A percentile compares a stretch with the other conserved stretches of the same genome.
These are phyloP conservation scores for Backusella liffmaniae DNA, from an alignment of 192 early-diverging fungal species.

Conservation along the genomic window DNA sequence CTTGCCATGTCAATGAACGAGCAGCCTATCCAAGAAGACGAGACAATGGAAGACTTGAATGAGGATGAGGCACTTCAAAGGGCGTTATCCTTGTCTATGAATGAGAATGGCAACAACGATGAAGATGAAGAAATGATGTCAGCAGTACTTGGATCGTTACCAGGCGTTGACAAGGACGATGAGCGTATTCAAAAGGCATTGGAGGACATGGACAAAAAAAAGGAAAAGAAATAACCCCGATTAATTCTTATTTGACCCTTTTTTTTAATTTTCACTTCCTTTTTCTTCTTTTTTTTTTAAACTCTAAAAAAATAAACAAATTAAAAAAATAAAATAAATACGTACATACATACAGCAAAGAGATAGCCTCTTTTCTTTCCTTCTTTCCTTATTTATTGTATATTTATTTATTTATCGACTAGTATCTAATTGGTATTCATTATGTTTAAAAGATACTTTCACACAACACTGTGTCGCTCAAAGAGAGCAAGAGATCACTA, in stretches of 20 bases:
- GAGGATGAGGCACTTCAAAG: slow-evolving; percentile 74
- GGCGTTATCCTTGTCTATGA: slow-evolving; percentile 78
- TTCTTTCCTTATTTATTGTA: neutral
- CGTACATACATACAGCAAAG: neutral
- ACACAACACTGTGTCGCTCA: neutral
- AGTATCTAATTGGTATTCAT: neutral
- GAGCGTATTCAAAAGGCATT: slow-evolving; percentile 74
- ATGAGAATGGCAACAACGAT: slow-evolving; percentile 24
- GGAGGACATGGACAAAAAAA: slow-evolving; percentile 47
- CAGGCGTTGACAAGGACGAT: slow-evolving; percentile 87
- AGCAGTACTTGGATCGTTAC: slow-evolving; percentile 76
- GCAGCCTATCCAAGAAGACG: slow-evolving; percentile 48
- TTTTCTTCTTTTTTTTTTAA: slow-evolving; percentile 3
- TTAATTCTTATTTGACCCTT: neutral
- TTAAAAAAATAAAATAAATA: slow-evolving; percentile 1
- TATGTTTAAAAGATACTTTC: slow-evolving; percentile 13
- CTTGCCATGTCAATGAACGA: slow-evolving; percentile 66
- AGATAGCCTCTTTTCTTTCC: neutral
- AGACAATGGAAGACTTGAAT: slow-evolving; percentile 62
- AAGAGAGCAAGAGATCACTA: slow-evolving; percentile 33
- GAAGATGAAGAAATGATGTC: slow-evolving; percentile 47
- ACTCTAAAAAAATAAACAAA: slow-evolving; percentile 11
- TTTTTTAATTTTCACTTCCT: neutral
- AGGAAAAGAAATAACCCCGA: slow-evolving; percentile 33
- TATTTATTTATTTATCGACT: neutral